Evolutionary conservation across 257 asterid genomes (phyloP).

Genomic region (Solanum ahanhuiri): DNA sequence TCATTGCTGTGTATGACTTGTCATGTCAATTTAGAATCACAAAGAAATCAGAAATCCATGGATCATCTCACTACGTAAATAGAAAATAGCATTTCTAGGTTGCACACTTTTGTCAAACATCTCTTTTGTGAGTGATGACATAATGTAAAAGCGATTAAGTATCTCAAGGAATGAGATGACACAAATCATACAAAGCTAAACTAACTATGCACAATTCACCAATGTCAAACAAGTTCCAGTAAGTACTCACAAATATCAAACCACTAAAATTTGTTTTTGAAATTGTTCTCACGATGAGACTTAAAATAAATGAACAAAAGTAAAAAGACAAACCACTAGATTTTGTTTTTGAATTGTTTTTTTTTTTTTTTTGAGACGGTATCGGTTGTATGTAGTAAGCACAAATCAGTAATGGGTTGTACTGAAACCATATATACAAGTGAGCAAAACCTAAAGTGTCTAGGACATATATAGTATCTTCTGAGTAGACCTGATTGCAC

Average conservation of each 20-base stretch:
- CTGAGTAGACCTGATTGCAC: not conserved
- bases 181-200: not conserved
- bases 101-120: not conserved
- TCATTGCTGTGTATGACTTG: not conserved
- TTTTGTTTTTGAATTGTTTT: not conserved
- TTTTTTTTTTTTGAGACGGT: not conserved
- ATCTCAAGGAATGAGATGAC: not conserved
- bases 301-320: not conserved
- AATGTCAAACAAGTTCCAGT: not conserved
- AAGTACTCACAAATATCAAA: not conserved
- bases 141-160: not conserved
- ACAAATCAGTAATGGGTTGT: not conserved
- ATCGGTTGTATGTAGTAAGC: not conserved
- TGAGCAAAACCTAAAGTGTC: not conserved
- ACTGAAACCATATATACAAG: not conserved
- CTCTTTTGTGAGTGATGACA: not conserved
- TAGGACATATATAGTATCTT: not conserved
- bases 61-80: not conserved
- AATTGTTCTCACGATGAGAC: not conserved
- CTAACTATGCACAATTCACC: not conserved
- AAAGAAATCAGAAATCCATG: not conserved
- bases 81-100: not conserved
- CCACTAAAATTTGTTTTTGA: not conserved
- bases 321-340: not conserved
- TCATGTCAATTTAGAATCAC: not conserved